A percentile compares a stretch with the other conserved stretches of the same genome.
phyloP scores from a whole-genome alignment of 2,329 filamentous ascomycete species.

The Alternaria triticimaculans region DNA sequence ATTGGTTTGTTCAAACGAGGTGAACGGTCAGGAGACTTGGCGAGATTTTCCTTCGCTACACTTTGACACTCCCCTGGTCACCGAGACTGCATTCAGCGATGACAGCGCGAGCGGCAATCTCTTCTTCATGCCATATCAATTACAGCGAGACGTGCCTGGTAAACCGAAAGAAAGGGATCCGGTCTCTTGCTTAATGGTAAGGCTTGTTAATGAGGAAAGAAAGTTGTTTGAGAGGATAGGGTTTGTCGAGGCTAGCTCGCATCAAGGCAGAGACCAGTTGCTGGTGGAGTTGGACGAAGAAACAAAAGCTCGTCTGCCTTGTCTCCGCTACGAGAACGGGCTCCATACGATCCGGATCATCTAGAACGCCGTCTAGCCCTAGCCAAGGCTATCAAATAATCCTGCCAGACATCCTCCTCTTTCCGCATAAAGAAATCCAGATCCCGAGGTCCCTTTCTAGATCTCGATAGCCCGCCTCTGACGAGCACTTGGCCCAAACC shows the following conservation, averaged over 20 bases:
- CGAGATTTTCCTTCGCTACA: neutral
- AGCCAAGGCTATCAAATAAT: neutral
- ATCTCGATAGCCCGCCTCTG: slow-evolving; percentile 2
- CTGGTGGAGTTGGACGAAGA: slow-evolving; percentile 9
- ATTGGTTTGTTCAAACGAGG: neutral
- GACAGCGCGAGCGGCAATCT: neutral
- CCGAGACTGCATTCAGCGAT: neutral
- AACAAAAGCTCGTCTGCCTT: slow-evolving; percentile 13
- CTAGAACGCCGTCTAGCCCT: slow-evolving; percentile 2
- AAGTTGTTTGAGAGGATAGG: slow-evolving; percentile 3
- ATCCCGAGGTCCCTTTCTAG: neutral
- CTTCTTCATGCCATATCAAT: slow-evolving; percentile 1
- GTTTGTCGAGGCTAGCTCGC: neutral
- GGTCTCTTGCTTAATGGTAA: neutral
- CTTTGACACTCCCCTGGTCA: neutral
- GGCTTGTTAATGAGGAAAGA: neutral
- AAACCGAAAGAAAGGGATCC: neutral
- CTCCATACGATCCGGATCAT: slow-evolving; percentile 17
- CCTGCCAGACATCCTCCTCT: neutral
- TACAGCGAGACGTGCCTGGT: neutral
- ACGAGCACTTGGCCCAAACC: slow-evolving; percentile 1
- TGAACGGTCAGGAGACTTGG: neutral
- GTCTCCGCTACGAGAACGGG: slow-evolving; percentile 16
- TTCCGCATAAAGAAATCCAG: neutral
- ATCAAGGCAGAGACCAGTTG: neutral